These are phyloP conservation scores for Leccinum colubrinum DNA, from an alignment of 1,284 basidiomycete genomes.

Conservation along the genomic window DNA sequence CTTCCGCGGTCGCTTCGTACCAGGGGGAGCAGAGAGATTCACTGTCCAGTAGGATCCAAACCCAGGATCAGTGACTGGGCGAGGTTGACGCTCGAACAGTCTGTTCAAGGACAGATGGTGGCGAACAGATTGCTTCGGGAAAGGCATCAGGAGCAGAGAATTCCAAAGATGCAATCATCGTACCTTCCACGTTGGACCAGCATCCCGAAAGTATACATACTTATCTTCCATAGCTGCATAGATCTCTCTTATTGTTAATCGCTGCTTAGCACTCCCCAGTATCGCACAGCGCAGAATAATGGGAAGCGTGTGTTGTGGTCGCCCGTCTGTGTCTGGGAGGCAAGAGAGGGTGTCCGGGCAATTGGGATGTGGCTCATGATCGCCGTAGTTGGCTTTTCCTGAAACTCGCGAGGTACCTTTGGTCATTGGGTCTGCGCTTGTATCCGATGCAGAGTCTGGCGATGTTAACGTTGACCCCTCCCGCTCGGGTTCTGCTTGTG, in stretches of 20 bases:
- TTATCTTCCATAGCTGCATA: constrained; percentile 82
- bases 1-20: constrained; percentile 78
- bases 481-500: constrained; percentile 13
- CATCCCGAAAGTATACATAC: constrained; percentile 74
- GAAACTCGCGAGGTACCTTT: constrained; percentile 6
- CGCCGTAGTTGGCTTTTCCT: constrained; percentile 23
- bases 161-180: background rate
- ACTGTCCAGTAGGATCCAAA: constrained; percentile 86
- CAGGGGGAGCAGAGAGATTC: constrained; percentile 73
- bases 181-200: constrained; percentile 81
- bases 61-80: constrained; percentile 77
- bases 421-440: constrained; percentile 14
- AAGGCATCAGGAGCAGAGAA: constrained; percentile 3
- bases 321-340: constrained; percentile 70
- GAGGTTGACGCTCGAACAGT: constrained; percentile 73
- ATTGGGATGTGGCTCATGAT: constrained; percentile 63
- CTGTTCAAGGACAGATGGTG: constrained; percentile 79
- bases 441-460: constrained; percentile 26
- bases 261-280: constrained; percentile 66
- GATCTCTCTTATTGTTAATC: constrained; percentile 79
- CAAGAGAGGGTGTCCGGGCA: constrained; percentile 75
- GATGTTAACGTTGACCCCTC: constrained; percentile 19
- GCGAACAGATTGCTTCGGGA: constrained; percentile 74
- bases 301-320: constrained; percentile 78
- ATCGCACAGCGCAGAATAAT: constrained; percentile 80